Base-by-base conservation (phyloP, 495 filamentous ascomycete genomes). In the Glarea lozoyensis region DNA sequence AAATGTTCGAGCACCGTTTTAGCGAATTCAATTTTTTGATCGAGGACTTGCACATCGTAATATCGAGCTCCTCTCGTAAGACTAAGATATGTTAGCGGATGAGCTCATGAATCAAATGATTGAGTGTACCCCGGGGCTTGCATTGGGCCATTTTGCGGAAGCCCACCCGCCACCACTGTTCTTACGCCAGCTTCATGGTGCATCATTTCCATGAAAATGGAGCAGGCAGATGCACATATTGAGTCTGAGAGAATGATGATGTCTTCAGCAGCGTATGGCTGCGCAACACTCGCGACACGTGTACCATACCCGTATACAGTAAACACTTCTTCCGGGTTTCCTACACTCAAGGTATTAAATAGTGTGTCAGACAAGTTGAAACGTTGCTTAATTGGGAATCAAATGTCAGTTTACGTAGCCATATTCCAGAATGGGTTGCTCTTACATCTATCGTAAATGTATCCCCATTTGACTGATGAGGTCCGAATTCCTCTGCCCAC, bases 401-500 rank as follows among this genome's bases (percentile, higher is more conserved):
- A n/a, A 35, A 16, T 35, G 17, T 35, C 32, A 35, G 32, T 6
- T 35, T 16, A 35, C n/a, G 32, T 35, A 16, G 17, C 6, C 15
- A 9, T 6, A 16, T 15, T 4, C 16, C 9, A n/a, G 3, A 4
- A 21, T 10, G 11, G 4, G 18, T 4, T 3, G 5, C 10, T 20
- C 17, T 37, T 37, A 41, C 25, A n/a, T 57, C 58, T 10, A 60
- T 62, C 13, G 72, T 71, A 49, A 69, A 75, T 10, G 60, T 49
- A 42, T 73, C 69, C 0, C 60, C 65, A n/a, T 68, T 50, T 21
- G 61, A 47, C 0, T 48, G 23, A 27, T 66, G 48, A 16, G 72
- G 70, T 0, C 73, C 73, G 46, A 64, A 75, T 32, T 72, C 63
- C 27, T 79, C 69, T 5, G 57, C 49, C 76, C 73, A 81, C 2